Percentiles rank a stretch among this genome's conserved stretches.
Conservation (phyloP, 2,329 filamentous ascomycete species). For the Apiospora koreana region DNA sequence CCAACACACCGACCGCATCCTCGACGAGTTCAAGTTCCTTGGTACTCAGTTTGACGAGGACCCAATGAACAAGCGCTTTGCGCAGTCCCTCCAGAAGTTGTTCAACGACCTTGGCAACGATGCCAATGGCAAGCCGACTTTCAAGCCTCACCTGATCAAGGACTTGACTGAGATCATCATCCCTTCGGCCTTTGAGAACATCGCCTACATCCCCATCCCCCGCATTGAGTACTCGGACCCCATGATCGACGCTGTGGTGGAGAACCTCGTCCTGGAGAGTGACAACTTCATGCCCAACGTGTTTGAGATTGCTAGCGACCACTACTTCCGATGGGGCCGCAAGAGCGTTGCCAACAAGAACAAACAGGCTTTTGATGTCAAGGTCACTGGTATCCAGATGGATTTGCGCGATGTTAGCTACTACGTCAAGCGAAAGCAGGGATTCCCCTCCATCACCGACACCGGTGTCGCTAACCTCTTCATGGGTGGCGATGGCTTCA, state of each 20-base stretch:
- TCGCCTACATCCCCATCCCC: constrained; percentile 89
- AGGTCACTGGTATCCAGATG: constrained; percentile 88
- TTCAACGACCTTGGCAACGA: constrained; percentile 89
- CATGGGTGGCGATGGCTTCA: constrained; percentile 83
- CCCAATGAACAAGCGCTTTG: constrained; percentile 81
- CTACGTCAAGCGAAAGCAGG: constrained; percentile 92
- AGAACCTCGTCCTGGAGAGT: constrained; percentile 93
- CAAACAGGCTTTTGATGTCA: constrained; percentile 79
- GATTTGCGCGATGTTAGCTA: constrained; percentile 90
- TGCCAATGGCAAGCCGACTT: constrained; percentile 76
- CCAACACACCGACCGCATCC: constrained; percentile 78
- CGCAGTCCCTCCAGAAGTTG: constrained; percentile 73
- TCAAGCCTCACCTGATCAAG: constrained; percentile 92
- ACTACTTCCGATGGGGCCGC: constrained; percentile 93
- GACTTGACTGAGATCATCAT: constrained; percentile 87
- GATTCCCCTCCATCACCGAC: constrained; percentile 86
- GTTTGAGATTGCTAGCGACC: constrained; percentile 84
- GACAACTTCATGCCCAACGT: constrained; percentile 97
- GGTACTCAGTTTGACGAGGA: constrained; percentile 88
- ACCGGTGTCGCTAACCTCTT: constrained; percentile 86
- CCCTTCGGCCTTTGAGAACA: constrained; percentile 77
- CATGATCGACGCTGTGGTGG: constrained; percentile 83
- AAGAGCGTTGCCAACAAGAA: constrained; percentile 81
- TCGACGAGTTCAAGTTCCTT: constrained; percentile 90
- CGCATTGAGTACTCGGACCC: constrained; percentile 90